These are phyloP conservation scores for Neofusicoccum kwambonambiense DNA, from an alignment of 2,329 filamentous ascomycete genomes.

Conservation along the genomic window DNA sequence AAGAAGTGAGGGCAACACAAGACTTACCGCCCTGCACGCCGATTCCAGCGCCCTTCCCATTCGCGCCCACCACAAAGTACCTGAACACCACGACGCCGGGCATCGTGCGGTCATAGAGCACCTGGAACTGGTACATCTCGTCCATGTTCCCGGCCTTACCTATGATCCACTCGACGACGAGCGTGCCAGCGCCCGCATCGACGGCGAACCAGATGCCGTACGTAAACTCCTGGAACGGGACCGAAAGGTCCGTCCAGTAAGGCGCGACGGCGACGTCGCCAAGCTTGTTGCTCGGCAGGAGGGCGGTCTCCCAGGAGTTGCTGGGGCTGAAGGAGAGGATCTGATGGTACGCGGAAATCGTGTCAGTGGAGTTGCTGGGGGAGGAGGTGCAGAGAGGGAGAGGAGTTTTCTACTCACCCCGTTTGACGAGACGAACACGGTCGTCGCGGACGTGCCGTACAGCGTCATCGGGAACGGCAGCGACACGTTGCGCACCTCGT, in stretches of 20 bases:
- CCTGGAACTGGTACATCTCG: background rate
- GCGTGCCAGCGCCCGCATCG: background rate
- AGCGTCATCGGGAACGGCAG: too few relatives aligned
- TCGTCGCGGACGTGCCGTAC: background rate
- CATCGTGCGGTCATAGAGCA: background rate
- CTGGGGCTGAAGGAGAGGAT: background rate
- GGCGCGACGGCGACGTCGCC: background rate
- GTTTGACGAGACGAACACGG: background rate
- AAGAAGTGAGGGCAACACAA: background rate
- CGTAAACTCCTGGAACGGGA: background rate
- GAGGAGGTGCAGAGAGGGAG: background rate
- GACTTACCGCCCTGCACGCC: background rate
- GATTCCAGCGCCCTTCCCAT: background rate
- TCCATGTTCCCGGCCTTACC: background rate
- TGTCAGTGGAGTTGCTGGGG: background rate
- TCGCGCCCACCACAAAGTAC: background rate
- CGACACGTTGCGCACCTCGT: background rate
- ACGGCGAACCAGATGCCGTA: background rate
- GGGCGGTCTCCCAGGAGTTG: background rate
- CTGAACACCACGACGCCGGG: background rate
- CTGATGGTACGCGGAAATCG: background rate
- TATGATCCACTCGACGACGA: background rate
- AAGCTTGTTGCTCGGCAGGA: background rate
- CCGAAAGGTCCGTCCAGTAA: background rate
- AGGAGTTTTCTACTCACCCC: background rate